A percentile compares a stretch with the other conserved stretches of the same genome.
Conservation (phyloP, 192 early-diverging fungal genomes). For the Mortierella antarctica region DNA sequence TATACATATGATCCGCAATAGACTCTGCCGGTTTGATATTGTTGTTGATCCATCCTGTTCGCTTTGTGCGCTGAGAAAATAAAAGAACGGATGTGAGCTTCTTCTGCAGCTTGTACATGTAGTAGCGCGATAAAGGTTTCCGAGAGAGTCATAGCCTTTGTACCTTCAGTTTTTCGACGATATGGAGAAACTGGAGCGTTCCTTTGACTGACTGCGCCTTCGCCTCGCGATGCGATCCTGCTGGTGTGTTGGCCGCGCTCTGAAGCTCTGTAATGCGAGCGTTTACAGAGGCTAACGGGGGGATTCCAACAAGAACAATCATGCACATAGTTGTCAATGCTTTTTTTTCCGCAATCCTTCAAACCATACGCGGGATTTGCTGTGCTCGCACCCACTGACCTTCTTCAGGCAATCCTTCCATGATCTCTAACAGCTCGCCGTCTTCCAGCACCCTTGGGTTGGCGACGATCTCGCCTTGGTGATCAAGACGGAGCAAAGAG, state of each 20-base stretch:
- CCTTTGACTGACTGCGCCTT: slow-evolving; percentile 43
- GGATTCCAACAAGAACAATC: background rate
- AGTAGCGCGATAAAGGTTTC: too few relatives aligned
- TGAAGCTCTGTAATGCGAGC: slow-evolving; percentile 37
- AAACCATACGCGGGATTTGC: background rate
- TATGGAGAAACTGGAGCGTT: slow-evolving; percentile 76
- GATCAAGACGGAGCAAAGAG: slow-evolving; percentile 34
- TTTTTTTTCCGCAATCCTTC: background rate
- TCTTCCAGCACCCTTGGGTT: slow-evolving; percentile 16
- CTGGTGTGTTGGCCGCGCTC: background rate
- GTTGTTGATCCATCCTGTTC: slow-evolving; percentile 92
- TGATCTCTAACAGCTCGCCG: slow-evolving; percentile 40
- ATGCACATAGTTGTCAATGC: background rate
- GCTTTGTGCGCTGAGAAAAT: slow-evolving; percentile 77
- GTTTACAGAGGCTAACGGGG: slow-evolving; percentile 24
- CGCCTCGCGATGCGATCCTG: slow-evolving; percentile 17
- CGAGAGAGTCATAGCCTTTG: background rate
- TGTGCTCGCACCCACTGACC: background rate
- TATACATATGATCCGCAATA: slow-evolving; percentile 96
- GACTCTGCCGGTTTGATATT: slow-evolving; percentile 80
- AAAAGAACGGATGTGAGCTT: background rate
- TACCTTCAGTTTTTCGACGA: slow-evolving; percentile 86
- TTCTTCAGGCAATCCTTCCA: slow-evolving; percentile 35
- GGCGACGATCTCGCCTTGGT: slow-evolving; percentile 29
- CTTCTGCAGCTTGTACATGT: background rate